Conservation (phyloP, 495 filamentous ascomycete species). For the Penicillium robsamsonii region DNA sequence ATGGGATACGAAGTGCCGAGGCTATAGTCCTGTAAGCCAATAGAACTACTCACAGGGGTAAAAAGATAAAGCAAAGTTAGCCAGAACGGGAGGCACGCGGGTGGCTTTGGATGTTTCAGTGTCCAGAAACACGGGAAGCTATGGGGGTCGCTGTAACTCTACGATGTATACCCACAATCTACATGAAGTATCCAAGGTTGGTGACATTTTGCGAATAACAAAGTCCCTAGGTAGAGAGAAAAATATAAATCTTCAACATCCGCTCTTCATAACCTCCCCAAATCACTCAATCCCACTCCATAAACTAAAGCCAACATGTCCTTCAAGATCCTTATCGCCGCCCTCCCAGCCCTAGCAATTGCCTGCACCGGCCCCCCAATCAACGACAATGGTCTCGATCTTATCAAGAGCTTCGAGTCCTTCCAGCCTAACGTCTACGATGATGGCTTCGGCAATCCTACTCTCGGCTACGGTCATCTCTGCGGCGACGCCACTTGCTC, state of each 20-base stretch:
- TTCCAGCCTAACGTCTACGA: constrained; percentile 31
- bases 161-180: not conserved
- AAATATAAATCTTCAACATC: not conserved
- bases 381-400: constrained; percentile 35
- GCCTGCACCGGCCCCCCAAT: constrained; percentile 33
- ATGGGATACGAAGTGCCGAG: not conserved
- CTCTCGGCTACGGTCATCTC: constrained; percentile 53
- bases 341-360: constrained; percentile 15
- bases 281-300: not conserved
- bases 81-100: not conserved
- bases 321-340: constrained; percentile 13
- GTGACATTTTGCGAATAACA: not conserved
- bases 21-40: not conserved
- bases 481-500: constrained; percentile 41
- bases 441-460: constrained; percentile 47
- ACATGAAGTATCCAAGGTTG: not conserved
- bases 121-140: not conserved
- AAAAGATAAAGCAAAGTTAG: not conserved
- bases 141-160: not conserved
- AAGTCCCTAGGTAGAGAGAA: not conserved
- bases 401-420: constrained; percentile 43
- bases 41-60: not conserved
- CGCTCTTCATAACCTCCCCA: not conserved
- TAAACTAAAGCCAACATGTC: constrained; percentile 7
- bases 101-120: not conserved